phyloP scores from a whole-genome alignment of 257 asterid genomes.

The Cruciata laevipes region DNA sequence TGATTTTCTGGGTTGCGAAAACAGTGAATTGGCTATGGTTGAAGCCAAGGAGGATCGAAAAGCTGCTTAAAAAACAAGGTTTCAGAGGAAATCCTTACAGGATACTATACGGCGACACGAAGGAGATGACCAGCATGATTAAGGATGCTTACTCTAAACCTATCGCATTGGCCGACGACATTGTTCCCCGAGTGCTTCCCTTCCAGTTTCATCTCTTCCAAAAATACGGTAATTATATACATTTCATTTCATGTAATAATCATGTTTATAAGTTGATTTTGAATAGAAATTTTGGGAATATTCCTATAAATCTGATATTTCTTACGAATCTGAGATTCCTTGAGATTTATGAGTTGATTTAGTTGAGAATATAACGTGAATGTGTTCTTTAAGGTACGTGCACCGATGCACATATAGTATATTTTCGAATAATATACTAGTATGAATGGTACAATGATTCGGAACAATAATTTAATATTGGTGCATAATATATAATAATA shows the following conservation, averaged over 20 bases:
- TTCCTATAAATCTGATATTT: too few species aligned
- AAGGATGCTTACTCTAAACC: slow-evolving; percentile 35
- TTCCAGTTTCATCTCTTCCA: slow-evolving; percentile 29
- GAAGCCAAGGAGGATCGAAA: slow-evolving; percentile 37
- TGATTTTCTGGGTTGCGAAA: slow-evolving; percentile 25
- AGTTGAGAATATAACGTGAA: too few species aligned
- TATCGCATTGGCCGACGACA: slow-evolving; percentile 32
- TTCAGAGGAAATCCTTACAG: slow-evolving; percentile 43
- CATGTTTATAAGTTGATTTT: too few species aligned
- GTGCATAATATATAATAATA: background rate
- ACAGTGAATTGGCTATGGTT: slow-evolving; percentile 44
- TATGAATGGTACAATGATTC: background rate
- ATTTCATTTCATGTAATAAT: too few species aligned
- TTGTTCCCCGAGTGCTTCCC: slow-evolving; percentile 37
- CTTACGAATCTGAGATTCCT: too few species aligned
- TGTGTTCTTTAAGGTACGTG: too few species aligned
- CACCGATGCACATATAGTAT: too few species aligned
- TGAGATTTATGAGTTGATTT: too few species aligned
- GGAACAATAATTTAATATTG: background rate
- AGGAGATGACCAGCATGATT: slow-evolving; percentile 38
- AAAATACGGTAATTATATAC: slow-evolving; percentile 28
- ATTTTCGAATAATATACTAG: too few species aligned
- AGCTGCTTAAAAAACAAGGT: slow-evolving; percentile 39
- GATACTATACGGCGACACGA: slow-evolving; percentile 38
- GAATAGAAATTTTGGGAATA: too few species aligned